phyloP scores from a whole-genome alignment of 2,329 filamentous ascomycete genomes.

The Cladosporium sp. region DNA sequence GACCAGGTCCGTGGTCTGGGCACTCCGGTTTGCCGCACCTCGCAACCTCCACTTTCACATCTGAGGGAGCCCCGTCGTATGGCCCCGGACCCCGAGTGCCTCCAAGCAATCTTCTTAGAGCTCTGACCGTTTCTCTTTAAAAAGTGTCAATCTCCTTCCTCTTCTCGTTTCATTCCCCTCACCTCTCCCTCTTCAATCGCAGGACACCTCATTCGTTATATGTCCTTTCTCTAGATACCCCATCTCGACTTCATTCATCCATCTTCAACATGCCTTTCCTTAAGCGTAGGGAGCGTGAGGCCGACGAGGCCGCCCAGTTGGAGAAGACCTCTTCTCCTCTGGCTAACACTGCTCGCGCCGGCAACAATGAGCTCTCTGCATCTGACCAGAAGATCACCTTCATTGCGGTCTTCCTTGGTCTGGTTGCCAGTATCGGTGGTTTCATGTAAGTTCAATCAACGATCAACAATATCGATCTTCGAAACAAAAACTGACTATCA shows the following conservation, averaged over 20 bases:
- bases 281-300: constrained; percentile 31
- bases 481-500: too few relatives aligned
- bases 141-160: constrained; percentile 6
- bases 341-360: constrained; percentile 4
- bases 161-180: constrained; percentile 9
- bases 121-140: constrained; percentile 9
- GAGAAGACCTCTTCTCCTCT: constrained; percentile 25
- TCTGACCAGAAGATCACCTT: constrained; percentile 29
- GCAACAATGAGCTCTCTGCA: constrained; percentile 15
- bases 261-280: constrained; percentile 28
- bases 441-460: constrained; percentile 36
- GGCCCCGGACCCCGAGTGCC: constrained; percentile 13
- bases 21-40: constrained; percentile 3
- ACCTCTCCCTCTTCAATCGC: constrained; percentile 8
- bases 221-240: constrained; percentile 10
- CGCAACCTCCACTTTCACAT: constrained; percentile 11
- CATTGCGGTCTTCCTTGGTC: constrained; percentile 49
- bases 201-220: constrained; percentile 7
- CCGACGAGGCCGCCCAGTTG: constrained; percentile 27
- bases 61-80: constrained; percentile 11
- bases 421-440: constrained; percentile 54
- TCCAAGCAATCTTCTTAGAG: constrained; percentile 7
- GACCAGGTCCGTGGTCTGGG: constrained; percentile 9
- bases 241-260: background rate
- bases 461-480: too few relatives aligned